phyloP scores from a whole-genome alignment of 192 early-diverging fungal genomes.

The Kickxella alabastrina region DNA sequence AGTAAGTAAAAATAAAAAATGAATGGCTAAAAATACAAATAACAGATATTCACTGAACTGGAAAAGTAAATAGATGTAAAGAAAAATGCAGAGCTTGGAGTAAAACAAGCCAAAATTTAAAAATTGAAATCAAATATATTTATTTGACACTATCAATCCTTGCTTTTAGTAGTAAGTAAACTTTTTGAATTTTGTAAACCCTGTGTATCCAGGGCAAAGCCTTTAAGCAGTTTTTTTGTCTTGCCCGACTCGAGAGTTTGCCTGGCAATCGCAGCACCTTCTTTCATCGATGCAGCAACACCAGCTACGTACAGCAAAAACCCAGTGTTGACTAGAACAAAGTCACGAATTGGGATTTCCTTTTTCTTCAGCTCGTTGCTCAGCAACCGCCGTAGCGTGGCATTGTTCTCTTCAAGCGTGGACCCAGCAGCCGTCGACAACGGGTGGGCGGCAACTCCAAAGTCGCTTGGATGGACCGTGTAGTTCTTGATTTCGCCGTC shows the following conservation, averaged over 20 bases:
- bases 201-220: conserved; percentile 54
- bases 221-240: conserved; percentile 61
- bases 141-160: neutral
- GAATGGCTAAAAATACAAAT: neutral
- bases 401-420: conserved; percentile 73
- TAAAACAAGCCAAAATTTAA: neutral
- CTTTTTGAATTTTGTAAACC: neutral
- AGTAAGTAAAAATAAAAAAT: too few species aligned
- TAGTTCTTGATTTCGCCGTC: conserved; percentile 60
- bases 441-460: conserved; percentile 77
- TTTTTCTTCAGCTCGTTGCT: conserved; percentile 56
- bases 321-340: conserved; percentile 89
- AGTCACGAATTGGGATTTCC: conserved; percentile 73
- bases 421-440: conserved; percentile 64
- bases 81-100: neutral
- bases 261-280: conserved; percentile 74
- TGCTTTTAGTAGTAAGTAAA: neutral
- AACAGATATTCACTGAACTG: neutral
- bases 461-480: conserved; percentile 76
- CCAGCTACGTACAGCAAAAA: conserved; percentile 81
- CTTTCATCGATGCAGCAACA: conserved; percentile 62
- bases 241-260: conserved; percentile 68
- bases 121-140: neutral
- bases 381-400: conserved; percentile 66
- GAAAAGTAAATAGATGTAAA: neutral